phyloP scores from a whole-genome alignment of 176 grass and related monocot genomes.

The Phoenix roebelenii region DNA sequence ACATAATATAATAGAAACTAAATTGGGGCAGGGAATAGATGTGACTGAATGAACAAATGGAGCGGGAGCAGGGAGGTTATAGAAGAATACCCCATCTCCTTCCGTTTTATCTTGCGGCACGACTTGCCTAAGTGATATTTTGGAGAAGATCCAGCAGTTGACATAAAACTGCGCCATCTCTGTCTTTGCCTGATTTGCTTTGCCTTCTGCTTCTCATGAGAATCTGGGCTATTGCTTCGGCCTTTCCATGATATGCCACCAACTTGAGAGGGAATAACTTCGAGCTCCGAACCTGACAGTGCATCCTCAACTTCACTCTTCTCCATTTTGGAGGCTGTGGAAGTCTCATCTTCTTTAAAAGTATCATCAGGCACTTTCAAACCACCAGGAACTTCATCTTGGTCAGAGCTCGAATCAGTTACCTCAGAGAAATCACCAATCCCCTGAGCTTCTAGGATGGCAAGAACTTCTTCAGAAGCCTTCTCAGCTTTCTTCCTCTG shows the following conservation, averaged over 20 bases:
- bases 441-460: slow-evolving; percentile 53
- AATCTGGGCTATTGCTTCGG: slow-evolving; percentile 53
- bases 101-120: slow-evolving; percentile 73
- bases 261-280: slow-evolving; percentile 13
- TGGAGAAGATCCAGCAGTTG: slow-evolving; percentile 47
- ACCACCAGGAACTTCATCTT: slow-evolving; percentile 14
- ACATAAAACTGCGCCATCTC: slow-evolving; percentile 30
- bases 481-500: slow-evolving; percentile 73
- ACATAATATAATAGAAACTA: neutral
- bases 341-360: slow-evolving; percentile 1
- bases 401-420: slow-evolving; percentile 40
- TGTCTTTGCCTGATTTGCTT: slow-evolving; percentile 53
- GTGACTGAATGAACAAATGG: neutral
- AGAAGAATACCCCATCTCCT: slow-evolving; percentile 35
- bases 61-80: neutral
- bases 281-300: slow-evolving; percentile 38
- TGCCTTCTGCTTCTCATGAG: slow-evolving; percentile 37
- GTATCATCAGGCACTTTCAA: slow-evolving; percentile 14
- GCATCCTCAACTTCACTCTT: slow-evolving; percentile 31
- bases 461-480: slow-evolving; percentile 46
- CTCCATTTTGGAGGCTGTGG: neutral
- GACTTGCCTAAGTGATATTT: slow-evolving; percentile 87
- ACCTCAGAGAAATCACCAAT: slow-evolving; percentile 46
- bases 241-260: slow-evolving; percentile 86
- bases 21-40: slow-evolving; percentile 4